A percentile compares a stretch with the other conserved stretches of the same genome.
phyloP scores from a whole-genome alignment of 768 basidiomycete species.

The Phlebiopsis gigantea region DNA sequence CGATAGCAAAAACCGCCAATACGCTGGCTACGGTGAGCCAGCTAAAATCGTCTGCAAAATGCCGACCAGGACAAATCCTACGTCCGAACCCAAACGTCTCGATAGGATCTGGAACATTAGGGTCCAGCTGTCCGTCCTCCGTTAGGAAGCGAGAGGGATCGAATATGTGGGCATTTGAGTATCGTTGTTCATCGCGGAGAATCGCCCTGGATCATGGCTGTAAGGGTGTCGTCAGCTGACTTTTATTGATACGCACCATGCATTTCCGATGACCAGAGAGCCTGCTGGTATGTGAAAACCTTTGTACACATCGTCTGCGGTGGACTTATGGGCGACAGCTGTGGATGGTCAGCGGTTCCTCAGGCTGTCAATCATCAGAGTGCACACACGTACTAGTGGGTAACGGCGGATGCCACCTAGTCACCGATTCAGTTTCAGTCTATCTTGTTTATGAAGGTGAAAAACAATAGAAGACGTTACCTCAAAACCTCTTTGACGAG shows the following conservation, averaged over 20 bases:
- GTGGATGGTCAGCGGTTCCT: not conserved
- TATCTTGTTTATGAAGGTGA: no score
- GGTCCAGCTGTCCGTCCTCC: constrained; percentile 18
- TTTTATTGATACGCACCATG: constrained; percentile 4
- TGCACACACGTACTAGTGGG: not conserved
- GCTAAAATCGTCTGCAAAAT: constrained; percentile 13
- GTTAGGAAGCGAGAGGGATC: constrained; percentile 33
- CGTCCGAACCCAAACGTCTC: constrained; percentile 29
- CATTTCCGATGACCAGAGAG: constrained; percentile 11
- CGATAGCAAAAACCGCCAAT: constrained; percentile 17
- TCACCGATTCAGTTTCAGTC: not conserved
- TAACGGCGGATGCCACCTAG: not conserved
- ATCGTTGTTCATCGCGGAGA: constrained; percentile 31
- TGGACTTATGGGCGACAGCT: constrained; percentile 4
- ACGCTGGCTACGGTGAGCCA: constrained; percentile 15
- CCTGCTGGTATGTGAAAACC: constrained; percentile 25
- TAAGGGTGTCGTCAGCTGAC: not conserved
- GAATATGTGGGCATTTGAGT: constrained; percentile 30
- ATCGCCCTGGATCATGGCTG: constrained; percentile 28
- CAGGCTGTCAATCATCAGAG: no score
- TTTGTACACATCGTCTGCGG: constrained; percentile 24
- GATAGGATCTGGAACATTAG: constrained; percentile 19
- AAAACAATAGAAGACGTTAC: no score
- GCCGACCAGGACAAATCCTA: constrained; percentile 19
- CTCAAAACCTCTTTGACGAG: not conserved